Evolutionary conservation across 2,329 filamentous ascomycete species (phyloP).

Genomic region (Phoma herbarum): DNA sequence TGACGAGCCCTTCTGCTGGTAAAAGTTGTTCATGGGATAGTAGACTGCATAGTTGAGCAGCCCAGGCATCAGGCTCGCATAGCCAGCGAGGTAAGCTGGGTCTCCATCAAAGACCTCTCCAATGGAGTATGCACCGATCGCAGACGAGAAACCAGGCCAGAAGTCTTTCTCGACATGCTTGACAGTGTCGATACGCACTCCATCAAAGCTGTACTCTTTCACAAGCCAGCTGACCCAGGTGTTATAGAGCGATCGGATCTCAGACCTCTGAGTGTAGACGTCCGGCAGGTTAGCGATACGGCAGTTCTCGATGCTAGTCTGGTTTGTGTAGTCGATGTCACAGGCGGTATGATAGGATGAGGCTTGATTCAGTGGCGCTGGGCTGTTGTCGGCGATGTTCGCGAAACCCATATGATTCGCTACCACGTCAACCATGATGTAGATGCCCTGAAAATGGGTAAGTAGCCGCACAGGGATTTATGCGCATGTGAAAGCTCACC

Average conservation of each 20-base stretch:
- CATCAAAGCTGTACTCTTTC: slow-evolving; percentile 55
- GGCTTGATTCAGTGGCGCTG: slow-evolving; percentile 38
- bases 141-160: slow-evolving; percentile 63
- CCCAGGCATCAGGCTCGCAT: slow-evolving; percentile 64
- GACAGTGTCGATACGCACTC: slow-evolving; percentile 68
- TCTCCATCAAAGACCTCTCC: slow-evolving; percentile 69
- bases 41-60: slow-evolving; percentile 68
- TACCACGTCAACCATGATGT: slow-evolving; percentile 63
- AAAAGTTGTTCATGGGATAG: slow-evolving; percentile 51
- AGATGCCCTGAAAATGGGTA: slow-evolving; percentile 44
- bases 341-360: slow-evolving; percentile 41
- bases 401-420: slow-evolving; percentile 57
- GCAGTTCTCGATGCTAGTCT: slow-evolving; percentile 44
- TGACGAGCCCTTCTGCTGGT: slow-evolving; percentile 43
- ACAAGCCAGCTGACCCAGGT: slow-evolving; percentile 46
- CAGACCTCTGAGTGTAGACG: slow-evolving; percentile 37
- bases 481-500: slow-evolving; percentile 44
- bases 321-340: slow-evolving; percentile 44
- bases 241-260: slow-evolving; percentile 36
- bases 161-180: slow-evolving; percentile 69
- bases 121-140: slow-evolving; percentile 66
- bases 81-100: slow-evolving; percentile 61
- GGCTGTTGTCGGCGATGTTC: slow-evolving; percentile 39
- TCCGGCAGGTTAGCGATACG: slow-evolving; percentile 44
- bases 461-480: slow-evolving; percentile 1